phyloP scores from a whole-genome alignment of 495 filamentous ascomycete species.

The Lasiosphaeria ovina region DNA sequence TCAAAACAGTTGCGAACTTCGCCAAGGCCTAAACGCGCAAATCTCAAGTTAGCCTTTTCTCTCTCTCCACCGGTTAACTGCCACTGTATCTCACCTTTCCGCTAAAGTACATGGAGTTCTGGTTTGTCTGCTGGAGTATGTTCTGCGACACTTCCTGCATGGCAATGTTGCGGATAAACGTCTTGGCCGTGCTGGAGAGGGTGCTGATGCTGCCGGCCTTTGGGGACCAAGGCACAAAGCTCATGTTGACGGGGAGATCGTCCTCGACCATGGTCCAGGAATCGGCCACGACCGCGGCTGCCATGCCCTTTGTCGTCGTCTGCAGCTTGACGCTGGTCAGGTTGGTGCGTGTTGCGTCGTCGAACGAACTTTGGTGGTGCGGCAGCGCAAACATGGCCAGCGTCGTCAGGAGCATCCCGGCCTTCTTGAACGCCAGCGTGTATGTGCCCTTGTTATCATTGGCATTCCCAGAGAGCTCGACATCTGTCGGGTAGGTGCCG shows the following conservation, averaged over 20 bases:
- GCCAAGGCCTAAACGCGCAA: slow-evolving; percentile 58
- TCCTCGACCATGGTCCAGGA: slow-evolving; percentile 76
- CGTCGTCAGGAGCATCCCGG: slow-evolving; percentile 52
- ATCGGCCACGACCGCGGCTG: slow-evolving; percentile 70
- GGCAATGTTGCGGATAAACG: slow-evolving; percentile 57
- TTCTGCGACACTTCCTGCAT: slow-evolving; percentile 68
- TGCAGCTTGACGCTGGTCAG: slow-evolving; percentile 61
- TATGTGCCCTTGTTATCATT: slow-evolving; percentile 65
- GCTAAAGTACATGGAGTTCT: slow-evolving; percentile 92
- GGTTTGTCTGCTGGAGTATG: slow-evolving; percentile 65
- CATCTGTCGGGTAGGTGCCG: slow-evolving; percentile 67
- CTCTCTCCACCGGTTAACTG: slow-evolving; percentile 20
- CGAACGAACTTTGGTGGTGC: slow-evolving; percentile 79
- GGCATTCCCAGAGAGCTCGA: slow-evolving; percentile 61
- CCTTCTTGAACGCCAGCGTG: slow-evolving; percentile 65
- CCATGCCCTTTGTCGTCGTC: slow-evolving; percentile 84
- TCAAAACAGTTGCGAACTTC: slow-evolving; percentile 77
- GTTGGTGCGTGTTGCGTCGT: slow-evolving; percentile 52
- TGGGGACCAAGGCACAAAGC: slow-evolving; percentile 71
- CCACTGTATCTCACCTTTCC: slow-evolving; percentile 61
- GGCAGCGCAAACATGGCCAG: slow-evolving; percentile 88
- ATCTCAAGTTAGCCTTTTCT: neutral
- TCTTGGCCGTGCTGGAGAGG: slow-evolving; percentile 53
- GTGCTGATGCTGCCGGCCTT: slow-evolving; percentile 45
- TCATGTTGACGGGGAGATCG: slow-evolving; percentile 69